phyloP scores from a whole-genome alignment of 176 grass and related monocot genomes.

The Areca catechu region DNA sequence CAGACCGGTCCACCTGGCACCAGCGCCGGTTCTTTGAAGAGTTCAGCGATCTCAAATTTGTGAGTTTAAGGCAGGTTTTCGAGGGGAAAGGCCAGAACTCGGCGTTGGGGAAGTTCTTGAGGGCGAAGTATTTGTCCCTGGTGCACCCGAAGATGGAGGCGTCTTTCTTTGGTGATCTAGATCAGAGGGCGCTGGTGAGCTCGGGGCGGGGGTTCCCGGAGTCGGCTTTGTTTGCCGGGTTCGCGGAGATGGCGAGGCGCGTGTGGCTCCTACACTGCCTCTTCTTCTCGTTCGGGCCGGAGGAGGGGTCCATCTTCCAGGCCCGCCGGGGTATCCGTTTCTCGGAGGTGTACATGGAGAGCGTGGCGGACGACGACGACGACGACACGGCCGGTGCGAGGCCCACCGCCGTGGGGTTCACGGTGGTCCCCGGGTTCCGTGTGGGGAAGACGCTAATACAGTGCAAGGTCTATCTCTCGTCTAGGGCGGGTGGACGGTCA shows the following conservation, averaged over 20 bases:
- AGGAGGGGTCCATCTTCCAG: conserved; percentile 48
- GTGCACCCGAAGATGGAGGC: conserved; percentile 92
- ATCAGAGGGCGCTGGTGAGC: conserved; percentile 85
- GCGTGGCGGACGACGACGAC: conserved; percentile 26
- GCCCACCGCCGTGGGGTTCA: conserved; percentile 48
- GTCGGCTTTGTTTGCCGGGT: conserved; percentile 65
- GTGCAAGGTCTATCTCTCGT: conserved; percentile 56
- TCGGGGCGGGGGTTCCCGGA: conserved; percentile 57
- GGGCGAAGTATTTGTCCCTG: conserved; percentile 74
- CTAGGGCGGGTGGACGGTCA: neutral
- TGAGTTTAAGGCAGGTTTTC: conserved; percentile 32
- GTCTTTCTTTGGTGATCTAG: conserved; percentile 74
- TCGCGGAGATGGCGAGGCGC: conserved; percentile 75
- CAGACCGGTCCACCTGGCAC: conserved; percentile 58
- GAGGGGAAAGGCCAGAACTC: conserved; percentile 40
- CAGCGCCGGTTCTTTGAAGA: conserved; percentile 71
- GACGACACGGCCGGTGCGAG: conserved; percentile 3
- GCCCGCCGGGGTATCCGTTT: conserved; percentile 37
- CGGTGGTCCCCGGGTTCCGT: conserved; percentile 75
- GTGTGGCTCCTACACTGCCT: conserved; percentile 90
- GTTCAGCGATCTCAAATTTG: conserved; percentile 65
- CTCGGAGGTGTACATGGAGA: conserved; percentile 95
- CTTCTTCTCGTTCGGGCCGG: conserved; percentile 68
- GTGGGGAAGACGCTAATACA: conserved; percentile 61
- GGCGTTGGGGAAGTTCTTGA: conserved; percentile 55